Evolutionary conservation across 257 asterid species (phyloP).

Genomic region (Sherardia arvensis): DNA sequence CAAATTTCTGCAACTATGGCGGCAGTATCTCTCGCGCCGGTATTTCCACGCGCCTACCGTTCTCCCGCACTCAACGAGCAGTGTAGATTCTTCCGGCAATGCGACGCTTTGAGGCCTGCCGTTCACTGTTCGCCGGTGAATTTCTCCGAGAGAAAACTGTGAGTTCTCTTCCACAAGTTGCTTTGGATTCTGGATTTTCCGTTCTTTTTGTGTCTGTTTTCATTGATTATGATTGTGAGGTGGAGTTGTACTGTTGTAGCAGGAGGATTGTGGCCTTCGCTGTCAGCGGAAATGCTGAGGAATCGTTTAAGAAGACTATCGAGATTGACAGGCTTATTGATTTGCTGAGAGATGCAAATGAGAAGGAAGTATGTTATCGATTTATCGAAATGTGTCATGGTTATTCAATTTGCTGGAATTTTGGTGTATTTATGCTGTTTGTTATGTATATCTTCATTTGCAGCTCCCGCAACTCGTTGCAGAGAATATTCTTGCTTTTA

Average conservation of each 20-base stretch:
- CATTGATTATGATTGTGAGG: conserved; percentile 10
- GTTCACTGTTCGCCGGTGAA: conserved; percentile 20
- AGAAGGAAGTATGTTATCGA: conserved; percentile 53
- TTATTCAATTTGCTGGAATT: not conserved
- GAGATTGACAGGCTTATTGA: conserved; percentile 85
- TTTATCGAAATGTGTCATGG: not conserved
- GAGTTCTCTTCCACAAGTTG: no score
- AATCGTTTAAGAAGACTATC: conserved; percentile 67
- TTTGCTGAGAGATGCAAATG: conserved; percentile 70
- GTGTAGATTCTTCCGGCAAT: conserved; percentile 18
- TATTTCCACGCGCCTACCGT: conserved; percentile 21
- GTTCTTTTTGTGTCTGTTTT: not conserved
- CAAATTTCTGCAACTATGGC: conserved; percentile 14
- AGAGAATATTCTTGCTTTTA: conserved; percentile 88
- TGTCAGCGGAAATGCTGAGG: conserved; percentile 72
- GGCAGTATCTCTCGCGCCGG: conserved; percentile 5
- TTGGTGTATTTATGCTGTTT: conserved; percentile 3
- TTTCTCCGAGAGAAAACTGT: conserved; percentile 32
- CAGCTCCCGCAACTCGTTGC: conserved; percentile 81
- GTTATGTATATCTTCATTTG: conserved; percentile 16
- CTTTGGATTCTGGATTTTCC: not conserved
- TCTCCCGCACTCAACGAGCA: conserved; percentile 20
- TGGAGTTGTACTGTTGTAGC: conserved; percentile 41
- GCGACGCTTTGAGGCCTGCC: conserved; percentile 17
- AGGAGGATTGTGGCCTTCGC: conserved; percentile 76